A percentile compares a stretch with the other conserved stretches of the same genome.
These are phyloP conservation scores for Durusdinium trenchii DNA, from an alignment of 73 alveolate genomes.

Conservation along the genomic window DNA sequence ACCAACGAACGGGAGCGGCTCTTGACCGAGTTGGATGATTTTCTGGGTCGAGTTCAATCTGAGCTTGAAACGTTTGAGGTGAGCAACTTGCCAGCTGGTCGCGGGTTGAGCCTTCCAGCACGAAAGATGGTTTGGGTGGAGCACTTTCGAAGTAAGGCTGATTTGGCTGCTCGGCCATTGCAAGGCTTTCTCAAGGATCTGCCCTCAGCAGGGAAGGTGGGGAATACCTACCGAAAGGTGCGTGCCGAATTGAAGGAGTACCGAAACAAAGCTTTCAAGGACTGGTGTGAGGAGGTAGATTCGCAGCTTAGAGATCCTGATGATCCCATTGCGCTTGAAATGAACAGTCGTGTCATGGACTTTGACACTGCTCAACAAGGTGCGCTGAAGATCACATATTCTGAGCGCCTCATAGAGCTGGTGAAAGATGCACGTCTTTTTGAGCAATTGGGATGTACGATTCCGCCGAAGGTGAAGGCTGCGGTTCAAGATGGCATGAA, in stretches of 20 bases:
- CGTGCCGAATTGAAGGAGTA: conserved; percentile 87
- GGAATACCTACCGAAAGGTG: conserved; percentile 79
- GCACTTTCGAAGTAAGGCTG: conserved; percentile 89
- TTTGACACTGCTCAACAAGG: conserved; percentile 93
- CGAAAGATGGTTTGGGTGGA: conserved; percentile 94
- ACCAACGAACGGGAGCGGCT: conserved; percentile 95
- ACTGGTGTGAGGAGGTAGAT: conserved; percentile 91
- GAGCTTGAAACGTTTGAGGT: conserved; percentile 71
- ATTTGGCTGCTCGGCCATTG: conserved; percentile 82
- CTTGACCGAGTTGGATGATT: conserved; percentile 77
- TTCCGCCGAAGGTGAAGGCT: conserved; percentile 43
- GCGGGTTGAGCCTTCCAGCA: conserved; percentile 74
- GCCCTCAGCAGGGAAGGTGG: conserved; percentile 90
- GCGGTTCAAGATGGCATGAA: conserved; percentile 94
- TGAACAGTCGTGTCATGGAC: conserved; percentile 91
- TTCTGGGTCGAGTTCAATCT: conserved; percentile 75
- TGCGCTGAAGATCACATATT: conserved; percentile 74
- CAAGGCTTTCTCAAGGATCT: conserved; percentile 80
- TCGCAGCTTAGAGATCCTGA: conserved; percentile 46
- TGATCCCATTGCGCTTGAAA: conserved; percentile 87
- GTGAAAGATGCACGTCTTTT: conserved; percentile 89
- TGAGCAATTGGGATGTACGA: conserved; percentile 80
- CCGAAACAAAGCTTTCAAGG: conserved; percentile 88
- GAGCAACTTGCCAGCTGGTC: conserved; percentile 76
- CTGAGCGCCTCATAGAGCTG: conserved; percentile 89